A percentile compares a stretch with the other conserved stretches of the same genome.
Evolutionary conservation across 2,329 filamentous ascomycete genomes (phyloP).

Genomic region (Sordariomycetes sp.): DNA sequence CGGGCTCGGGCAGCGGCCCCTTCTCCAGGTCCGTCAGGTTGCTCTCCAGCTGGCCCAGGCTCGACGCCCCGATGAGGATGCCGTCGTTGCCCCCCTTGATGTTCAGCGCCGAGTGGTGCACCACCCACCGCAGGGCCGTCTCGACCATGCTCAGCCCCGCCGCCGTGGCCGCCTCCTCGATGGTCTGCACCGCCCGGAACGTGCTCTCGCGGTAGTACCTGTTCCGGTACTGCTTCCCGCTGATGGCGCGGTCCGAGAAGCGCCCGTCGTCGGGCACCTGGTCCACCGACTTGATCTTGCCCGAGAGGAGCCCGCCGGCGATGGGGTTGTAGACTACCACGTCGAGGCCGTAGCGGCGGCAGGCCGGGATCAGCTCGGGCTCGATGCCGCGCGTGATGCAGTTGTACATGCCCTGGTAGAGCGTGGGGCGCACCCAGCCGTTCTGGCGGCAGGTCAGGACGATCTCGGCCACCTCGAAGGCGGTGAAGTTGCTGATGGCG

Average conservation of each 20-base stretch:
- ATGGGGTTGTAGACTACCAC: slow-evolving; percentile 77
- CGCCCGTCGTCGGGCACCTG: slow-evolving; percentile 54
- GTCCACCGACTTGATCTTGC: slow-evolving; percentile 64
- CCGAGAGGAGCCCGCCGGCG: slow-evolving; percentile 69
- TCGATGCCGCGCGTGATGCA: slow-evolving; percentile 68
- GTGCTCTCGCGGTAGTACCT: slow-evolving; percentile 62
- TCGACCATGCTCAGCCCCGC: slow-evolving; percentile 61
- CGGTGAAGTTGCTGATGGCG: slow-evolving; percentile 75
- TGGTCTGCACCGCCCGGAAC: slow-evolving; percentile 52
- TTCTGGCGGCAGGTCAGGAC: slow-evolving; percentile 69
- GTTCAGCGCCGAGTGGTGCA: slow-evolving; percentile 56
- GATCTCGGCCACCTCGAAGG: slow-evolving; percentile 81
- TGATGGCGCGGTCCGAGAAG: slow-evolving; percentile 49
- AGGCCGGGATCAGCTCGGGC: slow-evolving; percentile 61
- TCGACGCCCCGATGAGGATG: slow-evolving; percentile 49
- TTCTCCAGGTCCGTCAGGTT: slow-evolving; percentile 50
- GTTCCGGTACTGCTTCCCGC: slow-evolving; percentile 48
- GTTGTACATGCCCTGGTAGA: slow-evolving; percentile 88
- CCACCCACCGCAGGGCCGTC: slow-evolving; percentile 61
- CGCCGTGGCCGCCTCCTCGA: slow-evolving; percentile 59
- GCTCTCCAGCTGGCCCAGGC: slow-evolving; percentile 42
- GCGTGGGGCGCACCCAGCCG: slow-evolving; percentile 70
- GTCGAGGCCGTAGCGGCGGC: slow-evolving; percentile 65
- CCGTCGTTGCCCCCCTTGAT: slow-evolving; percentile 44
- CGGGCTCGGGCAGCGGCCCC: slow-evolving; percentile 66